Conservation (phyloP, 2,329 filamentous ascomycete genomes). For the Penicillium decumbens region DNA sequence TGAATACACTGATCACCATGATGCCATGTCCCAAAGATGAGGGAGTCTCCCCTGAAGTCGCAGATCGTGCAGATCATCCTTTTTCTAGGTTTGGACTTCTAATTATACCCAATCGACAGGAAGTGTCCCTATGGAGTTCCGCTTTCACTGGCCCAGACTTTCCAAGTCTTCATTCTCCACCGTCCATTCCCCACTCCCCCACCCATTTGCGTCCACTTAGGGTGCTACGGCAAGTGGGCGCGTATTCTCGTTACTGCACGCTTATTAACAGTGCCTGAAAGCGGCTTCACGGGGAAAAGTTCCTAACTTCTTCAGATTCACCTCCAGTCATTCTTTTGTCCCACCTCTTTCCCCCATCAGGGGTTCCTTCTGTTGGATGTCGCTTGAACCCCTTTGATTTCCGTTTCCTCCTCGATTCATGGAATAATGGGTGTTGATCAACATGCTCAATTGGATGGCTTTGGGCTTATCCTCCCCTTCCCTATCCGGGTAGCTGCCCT, state of each 20-base stretch:
- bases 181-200: background rate
- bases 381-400: conserved; percentile 10
- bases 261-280: conserved; percentile 21
- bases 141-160: background rate
- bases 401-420: conserved; percentile 24
- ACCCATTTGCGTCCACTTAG: background rate
- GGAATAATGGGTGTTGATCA: conserved; percentile 43
- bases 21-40: conserved; percentile 7
- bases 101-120: conserved; percentile 1
- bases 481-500: conserved; percentile 86
- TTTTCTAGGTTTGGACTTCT: background rate
- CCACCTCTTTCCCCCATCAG: conserved; percentile 18
- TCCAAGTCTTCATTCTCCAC: background rate
- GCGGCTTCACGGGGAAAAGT: conserved; percentile 5
- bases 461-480: conserved; percentile 80
- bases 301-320: conserved; percentile 18
- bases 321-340: conserved; percentile 36
- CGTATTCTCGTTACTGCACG: conserved; percentile 12
- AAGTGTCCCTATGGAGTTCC: background rate
- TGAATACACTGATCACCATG: conserved; percentile 12
- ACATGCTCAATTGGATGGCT: conserved; percentile 62
- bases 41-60: conserved; percentile 8
- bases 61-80: conserved; percentile 10
- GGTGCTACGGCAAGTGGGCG: conserved; percentile 1
- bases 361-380: conserved; percentile 5